Evolutionary conservation across 2,329 filamentous ascomycete genomes (phyloP), one percentile per base, ranked within the genome.

Genomic region (Juglanconis oblonga): DNA sequence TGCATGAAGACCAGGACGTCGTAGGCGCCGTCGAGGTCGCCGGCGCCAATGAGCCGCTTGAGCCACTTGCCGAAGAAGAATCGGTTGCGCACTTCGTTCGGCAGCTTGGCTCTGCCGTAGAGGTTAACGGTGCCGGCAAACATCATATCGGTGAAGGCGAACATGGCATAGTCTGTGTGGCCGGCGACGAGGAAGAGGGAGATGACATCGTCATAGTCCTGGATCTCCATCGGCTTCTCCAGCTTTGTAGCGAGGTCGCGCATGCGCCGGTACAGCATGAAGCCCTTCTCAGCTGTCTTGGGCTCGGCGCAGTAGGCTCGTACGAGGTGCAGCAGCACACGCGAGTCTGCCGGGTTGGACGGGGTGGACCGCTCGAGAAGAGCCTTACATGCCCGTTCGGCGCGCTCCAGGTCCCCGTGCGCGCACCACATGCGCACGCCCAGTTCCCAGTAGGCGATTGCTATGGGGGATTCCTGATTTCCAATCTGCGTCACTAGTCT

Each of bases 41-140:
- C 87, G 60, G 87, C 84, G 14, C 87, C 88, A 58, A 96, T 89
- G 8, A 96, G 83, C 53, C 89, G 86, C 73, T 94, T 94, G 69
- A 96, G 82, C 93, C 92, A 97, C 67, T 91, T 93, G 38, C 88
- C 90, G 65, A 92, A 89, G 73, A 97, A 91, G 73, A 92, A 94
- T 64, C 88, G 87, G 72, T 96, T 95, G 53, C 77, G 78, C 44
- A 86, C 73, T 8, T 77, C 73, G 1, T 77, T 75, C 1, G 83
- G 82, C 58, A 85, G 73, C 54, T 68, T 71, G 7, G 69, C 67
- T 53, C 66, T 70, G 59, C 75, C 76, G 55, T 75, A 76, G 52
- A 84, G 68, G 59, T 84, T 77, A 57, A 85, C 72, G 49, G 77
- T 70, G 5, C 82, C 82, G 4, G 84, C 82, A 59, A 86, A 84